A percentile compares a stretch with the other conserved stretches of the same genome.
Conservation (phyloP, 2,329 filamentous ascomycete species). For the Bipolaris bicolor region DNA sequence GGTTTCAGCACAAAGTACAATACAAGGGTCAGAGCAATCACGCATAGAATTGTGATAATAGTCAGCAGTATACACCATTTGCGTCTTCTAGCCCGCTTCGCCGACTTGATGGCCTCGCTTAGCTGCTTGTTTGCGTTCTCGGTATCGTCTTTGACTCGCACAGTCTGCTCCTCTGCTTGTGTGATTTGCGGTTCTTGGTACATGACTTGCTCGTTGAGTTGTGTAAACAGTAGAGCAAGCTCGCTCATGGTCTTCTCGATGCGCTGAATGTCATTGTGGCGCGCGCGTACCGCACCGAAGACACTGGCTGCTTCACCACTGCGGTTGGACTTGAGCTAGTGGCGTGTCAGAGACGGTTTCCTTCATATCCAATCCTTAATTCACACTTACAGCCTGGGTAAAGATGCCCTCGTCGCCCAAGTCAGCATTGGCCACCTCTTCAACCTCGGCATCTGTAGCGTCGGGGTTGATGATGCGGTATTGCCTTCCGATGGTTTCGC, state of each 20-base stretch:
- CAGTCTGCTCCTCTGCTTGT: slow-evolving; percentile 68
- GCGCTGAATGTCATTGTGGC: slow-evolving; percentile 81
- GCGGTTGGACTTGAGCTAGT: slow-evolving; percentile 75
- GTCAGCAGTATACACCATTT: slow-evolving; percentile 82
- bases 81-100: slow-evolving; percentile 71
- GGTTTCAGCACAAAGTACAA: slow-evolving; percentile 54
- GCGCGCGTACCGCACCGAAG: slow-evolving; percentile 78
- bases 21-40: slow-evolving; percentile 58
- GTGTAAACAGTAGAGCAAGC: slow-evolving; percentile 72
- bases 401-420: too few relatives aligned
- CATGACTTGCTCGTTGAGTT: slow-evolving; percentile 76
- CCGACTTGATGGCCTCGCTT: slow-evolving; percentile 69
- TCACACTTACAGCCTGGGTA: slow-evolving; percentile 72
- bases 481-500: slow-evolving; percentile 79
- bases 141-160: slow-evolving; percentile 69
- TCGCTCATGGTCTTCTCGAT: slow-evolving; percentile 78
- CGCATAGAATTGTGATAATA: slow-evolving; percentile 54
- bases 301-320: slow-evolving; percentile 74
- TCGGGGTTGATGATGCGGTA: slow-evolving; percentile 83
- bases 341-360: slow-evolving; percentile 4
- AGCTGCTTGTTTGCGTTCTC: slow-evolving; percentile 73
- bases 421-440: slow-evolving; percentile 69
- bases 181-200: slow-evolving; percentile 71
- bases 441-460: slow-evolving; percentile 74
- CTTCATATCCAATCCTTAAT: not conserved